Evolutionary conservation across 164 flowering plant genomes (phyloP).

Genomic region (Chimonanthus praecox): DNA sequence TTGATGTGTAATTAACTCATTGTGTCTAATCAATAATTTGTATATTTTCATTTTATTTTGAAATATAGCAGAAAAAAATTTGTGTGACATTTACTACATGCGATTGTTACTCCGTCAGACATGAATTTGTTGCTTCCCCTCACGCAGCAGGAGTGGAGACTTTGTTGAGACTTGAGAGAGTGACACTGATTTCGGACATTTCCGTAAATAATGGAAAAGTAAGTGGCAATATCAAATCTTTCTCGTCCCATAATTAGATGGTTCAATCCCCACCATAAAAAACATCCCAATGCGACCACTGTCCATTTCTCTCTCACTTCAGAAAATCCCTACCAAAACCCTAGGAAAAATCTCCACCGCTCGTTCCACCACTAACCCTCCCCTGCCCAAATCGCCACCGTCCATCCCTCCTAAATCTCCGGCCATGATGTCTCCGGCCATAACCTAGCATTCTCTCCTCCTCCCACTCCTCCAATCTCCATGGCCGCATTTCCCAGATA

Average conservation of each 20-base stretch:
- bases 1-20: too few species aligned
- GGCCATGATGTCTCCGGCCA: slow-evolving; percentile 1
- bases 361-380: slow-evolving; percentile 5
- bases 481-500: not conserved
- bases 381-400: not conserved
- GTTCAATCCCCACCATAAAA: not conserved
- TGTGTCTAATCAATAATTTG: too few species aligned
- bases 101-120: too few species aligned
- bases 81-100: too few species aligned
- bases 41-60: too few species aligned
- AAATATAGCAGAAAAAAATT: too few species aligned
- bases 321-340: not conserved
- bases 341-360: not conserved
- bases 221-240: not conserved
- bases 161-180: too few species aligned
- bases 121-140: too few species aligned
- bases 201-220: not conserved
- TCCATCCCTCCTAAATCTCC: not conserved
- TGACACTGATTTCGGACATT: not conserved
- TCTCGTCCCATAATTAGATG: not conserved
- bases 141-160: too few species aligned
- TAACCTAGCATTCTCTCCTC: not conserved
- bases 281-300: not conserved
- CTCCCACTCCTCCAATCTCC: not conserved
- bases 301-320: not conserved